Evolutionary conservation across 1,284 basidiomycete genomes (phyloP).

Genomic region (Agaricales sp.): DNA sequence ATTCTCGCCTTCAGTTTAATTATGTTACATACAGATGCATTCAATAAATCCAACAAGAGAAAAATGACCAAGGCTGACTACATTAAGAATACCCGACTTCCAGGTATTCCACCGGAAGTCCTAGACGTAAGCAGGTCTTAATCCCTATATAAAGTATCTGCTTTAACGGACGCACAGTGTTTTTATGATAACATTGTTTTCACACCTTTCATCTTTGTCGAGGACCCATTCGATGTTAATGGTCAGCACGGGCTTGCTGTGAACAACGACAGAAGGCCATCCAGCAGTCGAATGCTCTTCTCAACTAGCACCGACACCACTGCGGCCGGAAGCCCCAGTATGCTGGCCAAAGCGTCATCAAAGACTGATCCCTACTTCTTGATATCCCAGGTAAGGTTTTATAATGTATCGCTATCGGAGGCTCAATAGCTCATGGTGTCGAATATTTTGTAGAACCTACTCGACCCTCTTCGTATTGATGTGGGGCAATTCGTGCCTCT

Average conservation of each 20-base stretch:
- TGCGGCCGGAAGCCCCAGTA: conserved; percentile 23
- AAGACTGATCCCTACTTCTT: conserved; percentile 91
- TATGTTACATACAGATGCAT: conserved; percentile 97
- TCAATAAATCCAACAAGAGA: conserved; percentile 95
- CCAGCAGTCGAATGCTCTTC: conserved; percentile 29
- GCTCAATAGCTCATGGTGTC: too few species aligned
- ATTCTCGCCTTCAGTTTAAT: conserved; percentile 96
- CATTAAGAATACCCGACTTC: conserved; percentile 81
- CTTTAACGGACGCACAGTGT: conserved; percentile 38
- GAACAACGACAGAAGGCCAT: conserved; percentile 16
- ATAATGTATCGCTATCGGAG: too few species aligned
- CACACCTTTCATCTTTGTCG: conserved; percentile 93
- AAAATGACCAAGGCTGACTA: conserved; percentile 97
- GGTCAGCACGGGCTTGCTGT: conserved; percentile 37
- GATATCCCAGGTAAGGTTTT: conserved; percentile 59
- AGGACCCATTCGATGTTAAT: conserved; percentile 72
- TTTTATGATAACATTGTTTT: conserved; percentile 96
- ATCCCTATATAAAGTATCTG: conserved; percentile 3
- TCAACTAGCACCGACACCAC: conserved; percentile 26
- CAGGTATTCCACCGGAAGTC: conserved; percentile 77
- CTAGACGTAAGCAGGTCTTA: conserved; percentile 57
- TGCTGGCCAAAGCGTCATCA: conserved; percentile 40
- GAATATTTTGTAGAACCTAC: conserved; percentile 49
- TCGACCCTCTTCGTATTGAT: conserved; percentile 71
- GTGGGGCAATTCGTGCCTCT: conserved; percentile 55